A percentile compares a stretch with the other conserved stretches of the same genome.
Evolutionary conservation across 73 alveolate genomes (phyloP).

Genomic region (Breviolum minutum): DNA sequence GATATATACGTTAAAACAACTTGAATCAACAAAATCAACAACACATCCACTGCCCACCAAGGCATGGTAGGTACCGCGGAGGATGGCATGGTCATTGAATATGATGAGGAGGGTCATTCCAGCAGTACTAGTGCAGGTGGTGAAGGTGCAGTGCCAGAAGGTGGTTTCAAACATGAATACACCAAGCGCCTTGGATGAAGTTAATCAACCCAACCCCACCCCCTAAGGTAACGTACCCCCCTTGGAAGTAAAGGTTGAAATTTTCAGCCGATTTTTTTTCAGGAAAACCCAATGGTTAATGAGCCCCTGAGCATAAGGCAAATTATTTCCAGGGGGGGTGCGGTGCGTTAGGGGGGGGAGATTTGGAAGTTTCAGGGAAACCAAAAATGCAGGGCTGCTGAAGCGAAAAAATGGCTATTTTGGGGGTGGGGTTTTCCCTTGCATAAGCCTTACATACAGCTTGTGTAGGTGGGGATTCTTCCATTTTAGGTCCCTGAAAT

Average conservation of each 20-base stretch:
- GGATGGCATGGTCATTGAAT: slow-evolving; percentile 43
- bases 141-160: slow-evolving; percentile 42
- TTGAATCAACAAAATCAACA: background rate
- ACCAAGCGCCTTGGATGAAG: slow-evolving; percentile 19
- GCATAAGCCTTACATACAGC: no score
- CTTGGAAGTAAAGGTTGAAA: background rate
- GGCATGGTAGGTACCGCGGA: background rate
- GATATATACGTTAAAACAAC: no score
- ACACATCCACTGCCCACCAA: background rate
- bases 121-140: background rate
- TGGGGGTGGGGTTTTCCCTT: no score
- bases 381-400: no score
- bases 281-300: background rate
- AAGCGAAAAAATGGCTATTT: no score
- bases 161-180: slow-evolving; percentile 18
- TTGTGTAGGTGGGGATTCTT: no score
- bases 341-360: no score
- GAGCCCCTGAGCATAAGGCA: background rate
- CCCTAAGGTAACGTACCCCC: no score
- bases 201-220: no score
- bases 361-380: no score
- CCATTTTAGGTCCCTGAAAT: no score
- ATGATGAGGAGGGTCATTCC: background rate
- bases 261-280: background rate
- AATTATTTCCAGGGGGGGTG: no score